phyloP scores from a whole-genome alignment of 1,284 basidiomycete genomes.

The Chiua sp. region DNA sequence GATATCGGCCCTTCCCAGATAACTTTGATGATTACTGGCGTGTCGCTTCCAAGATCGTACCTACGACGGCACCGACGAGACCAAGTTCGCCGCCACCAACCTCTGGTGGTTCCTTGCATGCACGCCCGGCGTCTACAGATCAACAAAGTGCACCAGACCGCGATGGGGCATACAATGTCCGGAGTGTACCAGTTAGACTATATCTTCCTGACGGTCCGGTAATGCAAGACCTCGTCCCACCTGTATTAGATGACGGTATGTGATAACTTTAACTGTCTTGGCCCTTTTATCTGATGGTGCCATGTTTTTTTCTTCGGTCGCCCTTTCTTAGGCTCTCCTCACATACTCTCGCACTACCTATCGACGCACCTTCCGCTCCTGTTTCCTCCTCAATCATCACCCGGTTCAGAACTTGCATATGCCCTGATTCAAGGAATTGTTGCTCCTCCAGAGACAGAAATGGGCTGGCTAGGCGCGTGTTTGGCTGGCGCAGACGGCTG shows the following conservation, averaged over 20 bases:
- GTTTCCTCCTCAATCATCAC: slow-evolving; percentile 49
- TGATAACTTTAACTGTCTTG: slow-evolving; percentile 9
- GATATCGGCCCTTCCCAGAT: slow-evolving; percentile 52
- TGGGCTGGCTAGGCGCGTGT: slow-evolving; percentile 93
- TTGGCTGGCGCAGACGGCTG: slow-evolving; percentile 94
- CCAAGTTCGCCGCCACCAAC: slow-evolving; percentile 58
- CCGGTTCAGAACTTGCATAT: slow-evolving; percentile 57
- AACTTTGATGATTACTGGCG: slow-evolving; percentile 96
- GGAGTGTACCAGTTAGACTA: slow-evolving; percentile 87
- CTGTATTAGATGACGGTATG: slow-evolving; percentile 72
- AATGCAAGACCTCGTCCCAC: slow-evolving; percentile 87
- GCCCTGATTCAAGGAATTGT: slow-evolving; percentile 89
- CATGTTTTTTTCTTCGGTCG: background rate
- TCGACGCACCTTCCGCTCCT: slow-evolving; percentile 67
- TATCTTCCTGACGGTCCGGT: slow-evolving; percentile 94
- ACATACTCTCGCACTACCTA: slow-evolving; percentile 66
- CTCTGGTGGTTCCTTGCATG: slow-evolving; percentile 60
- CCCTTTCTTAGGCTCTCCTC: slow-evolving; percentile 52
- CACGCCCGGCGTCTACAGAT: slow-evolving; percentile 73
- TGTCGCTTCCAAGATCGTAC: slow-evolving; percentile 86
- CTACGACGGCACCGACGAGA: slow-evolving; percentile 60
- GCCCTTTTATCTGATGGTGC: slow-evolving; percentile 8
- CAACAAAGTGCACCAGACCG: slow-evolving; percentile 59
- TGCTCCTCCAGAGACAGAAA: slow-evolving; percentile 85
- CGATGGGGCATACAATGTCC: slow-evolving; percentile 83